Conservation (phyloP, 306 rosid genomes). For the Carpinus viminea region DNA sequence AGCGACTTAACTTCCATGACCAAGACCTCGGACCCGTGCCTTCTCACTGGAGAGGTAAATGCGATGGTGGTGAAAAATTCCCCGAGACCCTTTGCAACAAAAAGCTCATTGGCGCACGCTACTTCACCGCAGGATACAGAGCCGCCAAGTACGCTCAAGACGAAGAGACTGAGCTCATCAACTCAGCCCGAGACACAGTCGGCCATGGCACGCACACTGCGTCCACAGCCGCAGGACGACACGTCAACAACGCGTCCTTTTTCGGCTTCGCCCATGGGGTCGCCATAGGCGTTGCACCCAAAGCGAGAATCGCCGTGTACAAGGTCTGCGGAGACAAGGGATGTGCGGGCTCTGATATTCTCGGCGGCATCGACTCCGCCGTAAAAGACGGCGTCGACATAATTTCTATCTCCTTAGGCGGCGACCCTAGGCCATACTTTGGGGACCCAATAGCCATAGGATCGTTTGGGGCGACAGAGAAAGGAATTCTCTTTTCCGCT, state of each 20-base stretch:
- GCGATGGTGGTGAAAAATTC: slow-evolving; percentile 18
- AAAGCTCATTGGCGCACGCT: slow-evolving; percentile 26
- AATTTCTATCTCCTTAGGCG: slow-evolving; percentile 24
- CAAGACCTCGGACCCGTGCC: slow-evolving; percentile 20
- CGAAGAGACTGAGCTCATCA: background rate
- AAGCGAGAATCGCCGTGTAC: slow-evolving; percentile 20
- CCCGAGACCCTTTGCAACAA: slow-evolving; percentile 29
- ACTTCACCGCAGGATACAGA: background rate
- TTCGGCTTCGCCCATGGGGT: slow-evolving; percentile 18
- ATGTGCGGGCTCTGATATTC: slow-evolving; percentile 2
- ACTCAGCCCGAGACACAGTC: slow-evolving; percentile 1
- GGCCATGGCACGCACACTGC: slow-evolving; percentile 37
- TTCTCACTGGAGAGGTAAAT: slow-evolving; percentile 22
- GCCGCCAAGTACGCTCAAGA: background rate
- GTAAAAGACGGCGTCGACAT: slow-evolving; percentile 30
- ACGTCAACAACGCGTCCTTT: slow-evolving; percentile 10
- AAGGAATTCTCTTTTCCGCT: slow-evolving; percentile 22
- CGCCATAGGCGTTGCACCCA: slow-evolving; percentile 23
- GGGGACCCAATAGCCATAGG: background rate
- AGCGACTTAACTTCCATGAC: slow-evolving; percentile 20
- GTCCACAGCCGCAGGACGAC: slow-evolving; percentile 26
- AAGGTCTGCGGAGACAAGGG: background rate
- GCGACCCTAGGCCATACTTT: background rate
- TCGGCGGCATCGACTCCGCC: slow-evolving; percentile 25
- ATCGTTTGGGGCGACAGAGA: slow-evolving; percentile 12